Evolutionary conservation across 2,329 filamentous ascomycete genomes (phyloP), one percentile per base, ranked within the genome.

Genomic region (Sporothrix brunneoviolacea): DNA sequence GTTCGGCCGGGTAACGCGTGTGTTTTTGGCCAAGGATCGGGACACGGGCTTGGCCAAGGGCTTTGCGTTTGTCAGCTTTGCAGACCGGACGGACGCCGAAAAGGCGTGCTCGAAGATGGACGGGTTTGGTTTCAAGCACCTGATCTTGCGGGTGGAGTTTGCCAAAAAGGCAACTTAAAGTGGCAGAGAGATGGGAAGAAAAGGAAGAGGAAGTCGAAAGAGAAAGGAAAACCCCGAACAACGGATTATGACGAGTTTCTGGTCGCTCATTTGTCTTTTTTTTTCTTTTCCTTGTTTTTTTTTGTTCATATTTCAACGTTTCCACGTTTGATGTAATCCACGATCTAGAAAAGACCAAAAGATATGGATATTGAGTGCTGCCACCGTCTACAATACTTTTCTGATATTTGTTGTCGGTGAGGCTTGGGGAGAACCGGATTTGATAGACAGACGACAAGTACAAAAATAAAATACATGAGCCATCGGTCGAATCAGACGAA

Each of bases 91-190:
- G 60, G 93, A 98, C 70, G 93, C 93, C 60, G 87, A 88, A 61
- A 88, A 86, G 74, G 93, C 93, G 36, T 95, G 88, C 74, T 85
- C 86, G 73, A 96, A 95, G 80, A 91, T 98, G 88, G 93, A 98
- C 71, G 93, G 93, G 64, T 96, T 79, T 61, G 88, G 88, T 72
- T 91, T 89, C 75, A 86, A 87, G 70, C 88, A 93, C 74, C 76
- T 93, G 62, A 93, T 93, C 68, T 71, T 93, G 63, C 79, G 86
- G 66, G 88, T 93, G 59, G 88, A 93, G 73, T 93, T 93, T 70
- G 87, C 88, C 59, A 93, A 91, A 76, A 84, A 84, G 73, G 76
- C 80, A 15, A 63, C 64, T 51, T 72, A 50, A 30, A 21, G 19
- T 12, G n/a, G 16, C 4, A n/a, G 18, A 15, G 16, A n/a, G 15